Conservation (phyloP, 192 early-diverging fungal genomes). For the Lobulomyces angularis region DNA sequence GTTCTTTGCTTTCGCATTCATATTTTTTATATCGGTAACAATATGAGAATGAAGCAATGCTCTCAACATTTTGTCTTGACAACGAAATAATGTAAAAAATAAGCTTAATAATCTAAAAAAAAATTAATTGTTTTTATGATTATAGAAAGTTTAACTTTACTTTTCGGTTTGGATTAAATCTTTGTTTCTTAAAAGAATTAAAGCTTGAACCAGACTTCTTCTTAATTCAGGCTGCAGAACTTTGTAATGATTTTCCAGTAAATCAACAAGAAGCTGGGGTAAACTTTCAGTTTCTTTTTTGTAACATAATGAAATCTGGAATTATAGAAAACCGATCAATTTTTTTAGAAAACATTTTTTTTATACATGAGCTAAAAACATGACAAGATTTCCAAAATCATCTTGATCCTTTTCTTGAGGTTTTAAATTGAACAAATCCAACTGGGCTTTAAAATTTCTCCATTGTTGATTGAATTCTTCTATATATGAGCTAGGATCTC, state of each 20-base stretch:
- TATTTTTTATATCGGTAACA: constrained; percentile 85
- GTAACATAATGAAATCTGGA: constrained; percentile 70
- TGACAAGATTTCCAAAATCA: constrained; percentile 78
- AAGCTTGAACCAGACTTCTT: constrained; percentile 75
- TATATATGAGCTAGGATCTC: constrained; percentile 83
- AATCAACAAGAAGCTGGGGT: constrained; percentile 69
- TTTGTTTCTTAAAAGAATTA: constrained; percentile 80
- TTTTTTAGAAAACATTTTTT: not conserved
- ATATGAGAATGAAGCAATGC: constrained; percentile 84
- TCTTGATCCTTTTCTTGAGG: constrained; percentile 66
- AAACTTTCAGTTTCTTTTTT: constrained; percentile 67
- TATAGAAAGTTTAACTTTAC: constrained; percentile 27
- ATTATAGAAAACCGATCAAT: constrained; percentile 1
- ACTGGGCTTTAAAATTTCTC: constrained; percentile 77
- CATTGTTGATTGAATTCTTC: constrained; percentile 91
- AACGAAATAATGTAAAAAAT: constrained; percentile 93
- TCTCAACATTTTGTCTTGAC: constrained; percentile 83
- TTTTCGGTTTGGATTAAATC: constrained; percentile 46
- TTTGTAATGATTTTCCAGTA: constrained; percentile 69
- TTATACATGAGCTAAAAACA: constrained; percentile 70
- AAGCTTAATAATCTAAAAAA: constrained; percentile 58
- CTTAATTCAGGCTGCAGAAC: constrained; percentile 74
- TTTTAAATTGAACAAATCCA: constrained; percentile 80
- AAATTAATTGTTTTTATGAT: not conserved
- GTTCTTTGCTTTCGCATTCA: constrained; percentile 88